These are phyloP conservation scores for Colletotrichum sp. DNA, from an alignment of 2,329 filamentous ascomycete genomes.

Conservation along the genomic window DNA sequence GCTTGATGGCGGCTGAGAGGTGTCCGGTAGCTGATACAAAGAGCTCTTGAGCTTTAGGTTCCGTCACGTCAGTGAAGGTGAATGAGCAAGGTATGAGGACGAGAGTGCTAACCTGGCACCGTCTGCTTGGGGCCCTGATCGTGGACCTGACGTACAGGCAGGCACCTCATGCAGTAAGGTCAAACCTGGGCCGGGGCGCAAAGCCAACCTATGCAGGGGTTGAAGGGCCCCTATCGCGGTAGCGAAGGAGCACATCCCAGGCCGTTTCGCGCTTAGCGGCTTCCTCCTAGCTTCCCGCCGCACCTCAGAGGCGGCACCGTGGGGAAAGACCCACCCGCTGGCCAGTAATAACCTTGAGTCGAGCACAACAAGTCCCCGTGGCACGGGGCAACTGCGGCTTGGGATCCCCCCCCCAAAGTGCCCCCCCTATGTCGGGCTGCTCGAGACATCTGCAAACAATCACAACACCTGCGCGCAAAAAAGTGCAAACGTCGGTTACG, in stretches of 20 bases:
- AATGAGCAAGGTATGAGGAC: not conserved
- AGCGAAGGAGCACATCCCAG: not conserved
- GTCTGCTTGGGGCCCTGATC: not conserved
- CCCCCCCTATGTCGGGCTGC: slow-evolving; percentile 11
- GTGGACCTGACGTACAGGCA: not conserved
- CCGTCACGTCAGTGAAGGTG: not conserved
- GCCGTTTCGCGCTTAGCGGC: slow-evolving; percentile 7
- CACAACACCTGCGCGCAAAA: slow-evolving; percentile 8
- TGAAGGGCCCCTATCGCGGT: not conserved
- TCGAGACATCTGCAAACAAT: slow-evolving; percentile 8
- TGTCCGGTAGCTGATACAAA: not conserved
- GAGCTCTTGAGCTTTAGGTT: not conserved
- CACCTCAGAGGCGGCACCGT: not conserved
- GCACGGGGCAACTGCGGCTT: slow-evolving; percentile 18
- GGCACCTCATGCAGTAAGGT: not conserved
- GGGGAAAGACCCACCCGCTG: not conserved
- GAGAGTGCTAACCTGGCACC: not conserved
- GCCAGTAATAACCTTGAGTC: slow-evolving; percentile 3
- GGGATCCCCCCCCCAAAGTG: not conserved
- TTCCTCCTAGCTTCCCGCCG: not conserved
- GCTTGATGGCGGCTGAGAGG: not conserved
- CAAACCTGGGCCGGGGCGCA: not conserved
- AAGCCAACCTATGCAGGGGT: not conserved
- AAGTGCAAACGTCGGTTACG: not conserved
- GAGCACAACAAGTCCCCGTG: not conserved